Conservation (phyloP, 2,329 filamentous ascomycete genomes). For the Nothophoma quercina region DNA sequence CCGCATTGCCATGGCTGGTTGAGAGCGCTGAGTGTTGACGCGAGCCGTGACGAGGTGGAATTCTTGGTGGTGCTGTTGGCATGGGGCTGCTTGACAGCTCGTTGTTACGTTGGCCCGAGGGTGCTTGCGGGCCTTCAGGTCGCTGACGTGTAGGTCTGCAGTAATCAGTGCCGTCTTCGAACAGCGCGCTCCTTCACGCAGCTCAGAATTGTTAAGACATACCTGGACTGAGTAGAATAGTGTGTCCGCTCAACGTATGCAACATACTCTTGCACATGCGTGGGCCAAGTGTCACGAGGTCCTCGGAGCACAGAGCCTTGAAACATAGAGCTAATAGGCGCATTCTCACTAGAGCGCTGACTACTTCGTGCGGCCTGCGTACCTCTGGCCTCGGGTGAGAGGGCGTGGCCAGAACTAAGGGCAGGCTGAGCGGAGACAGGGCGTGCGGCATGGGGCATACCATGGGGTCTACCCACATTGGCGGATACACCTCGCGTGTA, state of each 20-base stretch:
- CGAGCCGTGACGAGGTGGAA: conserved; percentile 13
- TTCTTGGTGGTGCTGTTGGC: conserved; percentile 11
- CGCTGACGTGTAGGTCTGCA: conserved; percentile 7
- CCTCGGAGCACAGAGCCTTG: too few species aligned
- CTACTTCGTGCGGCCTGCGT: conserved; percentile 7
- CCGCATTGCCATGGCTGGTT: conserved; percentile 3
- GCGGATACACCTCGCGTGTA: conserved; percentile 12
- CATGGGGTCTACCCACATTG: neutral
- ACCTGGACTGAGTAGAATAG: conserved; percentile 14
- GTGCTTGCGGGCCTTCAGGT: neutral
- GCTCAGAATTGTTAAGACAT: neutral
- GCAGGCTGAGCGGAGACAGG: neutral
- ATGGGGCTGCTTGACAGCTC: conserved; percentile 18
- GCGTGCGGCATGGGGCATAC: neutral
- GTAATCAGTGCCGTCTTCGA: neutral
- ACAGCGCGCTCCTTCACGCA: neutral
- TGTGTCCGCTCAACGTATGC: conserved; percentile 27
- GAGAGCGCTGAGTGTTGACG: conserved; percentile 12
- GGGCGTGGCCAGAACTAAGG: neutral
- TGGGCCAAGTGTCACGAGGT: neutral
- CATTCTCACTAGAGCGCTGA: conserved; percentile 37
- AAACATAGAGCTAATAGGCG: conserved; percentile 10
- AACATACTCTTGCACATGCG: conserved; percentile 26
- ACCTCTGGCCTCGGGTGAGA: conserved; percentile 8
- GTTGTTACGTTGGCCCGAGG: conserved; percentile 5